Percentiles rank a stretch among this genome's conserved stretches.
phyloP scores from a whole-genome alignment of 192 early-diverging fungal genomes.

The Rhizoclosmatium globosum region DNA sequence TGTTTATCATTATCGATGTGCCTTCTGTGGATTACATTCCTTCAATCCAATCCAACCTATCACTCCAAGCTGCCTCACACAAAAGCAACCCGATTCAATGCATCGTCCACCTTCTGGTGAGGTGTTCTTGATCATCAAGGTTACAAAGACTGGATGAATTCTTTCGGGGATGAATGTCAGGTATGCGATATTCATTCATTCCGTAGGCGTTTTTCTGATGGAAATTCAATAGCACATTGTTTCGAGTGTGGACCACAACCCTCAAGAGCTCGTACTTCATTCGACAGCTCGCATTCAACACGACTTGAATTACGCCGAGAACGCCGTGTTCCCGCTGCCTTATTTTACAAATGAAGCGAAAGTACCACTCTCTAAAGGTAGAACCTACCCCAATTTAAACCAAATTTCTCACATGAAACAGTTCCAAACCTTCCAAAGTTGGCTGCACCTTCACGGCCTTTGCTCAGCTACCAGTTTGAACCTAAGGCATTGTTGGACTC shows the following conservation, averaged over 20 bases:
- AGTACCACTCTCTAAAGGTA: constrained; percentile 27
- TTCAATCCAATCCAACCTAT: not conserved
- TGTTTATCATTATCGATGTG: constrained; percentile 51
- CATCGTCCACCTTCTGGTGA: constrained; percentile 73
- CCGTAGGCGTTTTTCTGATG: not conserved
- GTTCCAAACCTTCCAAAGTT: constrained; percentile 34
- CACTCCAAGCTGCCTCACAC: constrained; percentile 36
- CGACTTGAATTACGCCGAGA: constrained; percentile 72
- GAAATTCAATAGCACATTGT: constrained; percentile 70
- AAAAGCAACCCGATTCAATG: constrained; percentile 39
- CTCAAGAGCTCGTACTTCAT: constrained; percentile 72
- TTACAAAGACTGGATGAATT: constrained; percentile 76
- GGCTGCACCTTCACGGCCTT: constrained; percentile 25
- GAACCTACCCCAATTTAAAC: not conserved
- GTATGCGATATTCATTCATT: constrained; percentile 35
- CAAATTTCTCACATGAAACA: not conserved
- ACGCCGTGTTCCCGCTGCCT: constrained; percentile 75
- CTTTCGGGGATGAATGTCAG: constrained; percentile 72
- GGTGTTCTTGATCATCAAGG: constrained; percentile 63
- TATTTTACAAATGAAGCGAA: constrained; percentile 58
- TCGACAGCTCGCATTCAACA: constrained; percentile 69
- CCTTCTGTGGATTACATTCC: constrained; percentile 45
- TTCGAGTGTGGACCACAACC: constrained; percentile 66
- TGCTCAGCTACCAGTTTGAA: constrained; percentile 70
- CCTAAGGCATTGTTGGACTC: constrained; percentile 64